Base-by-base conservation (phyloP, 2,329 filamentous ascomycete genomes). In the Monosporascus sp. region DNA sequence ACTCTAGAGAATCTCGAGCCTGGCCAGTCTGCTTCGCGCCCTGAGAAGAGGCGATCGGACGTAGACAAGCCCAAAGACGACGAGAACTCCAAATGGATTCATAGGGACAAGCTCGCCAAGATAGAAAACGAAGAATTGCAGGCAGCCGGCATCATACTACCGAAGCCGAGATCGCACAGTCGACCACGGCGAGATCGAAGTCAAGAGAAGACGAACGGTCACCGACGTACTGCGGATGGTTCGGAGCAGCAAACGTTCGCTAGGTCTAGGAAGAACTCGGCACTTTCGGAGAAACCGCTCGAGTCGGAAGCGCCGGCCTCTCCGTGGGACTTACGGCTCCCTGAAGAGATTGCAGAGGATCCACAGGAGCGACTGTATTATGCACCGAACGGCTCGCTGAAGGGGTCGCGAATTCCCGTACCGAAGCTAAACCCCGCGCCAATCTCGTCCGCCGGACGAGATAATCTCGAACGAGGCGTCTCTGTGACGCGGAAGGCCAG, bases 331-430 rank as follows among this genome's bases (percentile, higher is more conserved):
- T 75, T 92, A 51, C 81, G 89, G 53, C 80, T 82, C 20, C 87
- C 89, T 2, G 89, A 92, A 61, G 91, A 96, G 66, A 87, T 89
- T 56, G 85, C 87, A 45, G 75, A 83, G 62, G 77, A 81, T 67
- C 71, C 81, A 65, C 74, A 72, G 41, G 74, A 75, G 14, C 24
- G 24, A 27, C 43, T 5, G 50, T 83, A 82, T 58, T 81, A 76
- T 63, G 69, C 77, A 61, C 70, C 73, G 65, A 81, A 71, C 71
- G 80, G 62, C 60, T 74, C 67, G 58, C 78, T 68, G 64, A 87
- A 79, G 72, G 81, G 77, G 74, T 96, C 93, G 45, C 85, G 90
- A 51, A 97, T 99, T 66, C 94, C 94, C 1, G 79, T 97, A 38
- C 85, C 90, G 31, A 92, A 90, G 63, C 76, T 81, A 15, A 96